Conservation (phyloP, 768 basidiomycete species). For the Rhizopogon sp. region DNA sequence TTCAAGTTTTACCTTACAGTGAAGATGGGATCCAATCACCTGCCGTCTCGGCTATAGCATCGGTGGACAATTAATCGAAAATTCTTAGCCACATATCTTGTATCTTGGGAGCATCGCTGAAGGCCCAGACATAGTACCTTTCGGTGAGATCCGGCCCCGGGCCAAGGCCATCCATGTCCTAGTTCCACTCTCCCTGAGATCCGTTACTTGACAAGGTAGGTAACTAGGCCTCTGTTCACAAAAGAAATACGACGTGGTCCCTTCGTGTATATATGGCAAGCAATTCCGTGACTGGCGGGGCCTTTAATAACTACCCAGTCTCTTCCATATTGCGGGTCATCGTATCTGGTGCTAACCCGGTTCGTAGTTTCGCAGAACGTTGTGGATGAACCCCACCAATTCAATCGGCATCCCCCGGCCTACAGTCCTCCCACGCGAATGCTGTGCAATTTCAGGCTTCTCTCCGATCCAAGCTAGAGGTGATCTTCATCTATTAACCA, state of each 20-base stretch:
- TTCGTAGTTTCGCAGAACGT: constrained; percentile 8
- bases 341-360: constrained; percentile 8
- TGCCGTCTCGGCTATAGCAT: neutral
- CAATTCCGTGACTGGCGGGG: constrained; percentile 11
- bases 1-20: neutral
- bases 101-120: neutral
- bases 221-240: neutral
- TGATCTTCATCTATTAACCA: constrained; percentile 16
- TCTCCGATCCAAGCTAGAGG: constrained; percentile 2
- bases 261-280: neutral
- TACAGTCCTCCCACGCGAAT: constrained; percentile 20
- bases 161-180: neutral
- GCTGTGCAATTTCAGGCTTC: constrained; percentile 22
- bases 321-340: constrained; percentile 3
- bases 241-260: neutral
- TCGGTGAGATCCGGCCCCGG: constrained; percentile 2
- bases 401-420: constrained; percentile 24
- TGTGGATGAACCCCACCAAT: constrained; percentile 13
- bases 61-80: constrained; percentile 1
- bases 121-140: neutral
- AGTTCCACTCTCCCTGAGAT: constrained; percentile 16
- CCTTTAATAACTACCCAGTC: constrained; percentile 9
- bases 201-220: constrained; percentile 2
- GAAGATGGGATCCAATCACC: neutral
- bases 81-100: constrained; percentile 1